Percentiles rank a stretch among this genome's conserved stretches.
phyloP scores from a whole-genome alignment of 352 stramenopile species.

The Phytopythium oedochilum region DNA sequence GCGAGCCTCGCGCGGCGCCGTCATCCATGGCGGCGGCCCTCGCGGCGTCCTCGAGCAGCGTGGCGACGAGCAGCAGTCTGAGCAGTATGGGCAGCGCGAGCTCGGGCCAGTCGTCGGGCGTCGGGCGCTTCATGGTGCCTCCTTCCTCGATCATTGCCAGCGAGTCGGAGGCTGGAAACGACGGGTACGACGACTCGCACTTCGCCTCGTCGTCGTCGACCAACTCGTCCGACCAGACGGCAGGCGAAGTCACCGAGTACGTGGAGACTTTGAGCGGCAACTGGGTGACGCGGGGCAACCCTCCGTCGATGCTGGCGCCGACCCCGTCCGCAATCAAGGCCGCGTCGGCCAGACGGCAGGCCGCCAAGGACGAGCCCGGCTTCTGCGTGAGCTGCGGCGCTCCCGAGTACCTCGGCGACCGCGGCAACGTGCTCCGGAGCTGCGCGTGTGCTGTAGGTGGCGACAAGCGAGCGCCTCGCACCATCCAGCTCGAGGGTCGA shows the following conservation, averaged over 20 bases:
- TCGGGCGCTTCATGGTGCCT: conserved; percentile 2
- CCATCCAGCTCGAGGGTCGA: conserved; percentile 8
- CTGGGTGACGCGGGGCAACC: conserved; percentile 43
- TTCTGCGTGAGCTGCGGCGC: conserved; percentile 40
- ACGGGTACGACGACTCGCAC: conserved; percentile 9
- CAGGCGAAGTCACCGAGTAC: conserved; percentile 45
- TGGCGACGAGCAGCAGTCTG: conserved; percentile 27
- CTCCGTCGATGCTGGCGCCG: not conserved
- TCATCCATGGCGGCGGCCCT: conserved; percentile 15
- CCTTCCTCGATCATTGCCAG: conserved; percentile 1
- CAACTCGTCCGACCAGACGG: conserved; percentile 25
- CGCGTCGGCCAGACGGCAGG: conserved; percentile 4
- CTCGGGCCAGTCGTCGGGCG: conserved; percentile 13
- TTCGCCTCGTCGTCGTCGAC: conserved; percentile 13
- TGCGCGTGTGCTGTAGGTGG: conserved; percentile 27
- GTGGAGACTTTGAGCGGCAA: conserved; percentile 56
- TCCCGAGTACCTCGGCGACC: conserved; percentile 33
- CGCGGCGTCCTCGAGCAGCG: conserved; percentile 1
- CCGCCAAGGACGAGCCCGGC: conserved; percentile 13
- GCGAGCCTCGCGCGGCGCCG: conserved; percentile 4
- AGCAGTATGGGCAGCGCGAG: conserved; percentile 33
- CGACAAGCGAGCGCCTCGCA: not conserved
- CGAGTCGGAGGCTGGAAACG: not conserved
- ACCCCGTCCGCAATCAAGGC: conserved; percentile 16
- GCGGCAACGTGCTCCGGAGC: conserved; percentile 33